Conservation (phyloP, 495 filamentous ascomycete species). For the Parathielavia appendiculata region DNA sequence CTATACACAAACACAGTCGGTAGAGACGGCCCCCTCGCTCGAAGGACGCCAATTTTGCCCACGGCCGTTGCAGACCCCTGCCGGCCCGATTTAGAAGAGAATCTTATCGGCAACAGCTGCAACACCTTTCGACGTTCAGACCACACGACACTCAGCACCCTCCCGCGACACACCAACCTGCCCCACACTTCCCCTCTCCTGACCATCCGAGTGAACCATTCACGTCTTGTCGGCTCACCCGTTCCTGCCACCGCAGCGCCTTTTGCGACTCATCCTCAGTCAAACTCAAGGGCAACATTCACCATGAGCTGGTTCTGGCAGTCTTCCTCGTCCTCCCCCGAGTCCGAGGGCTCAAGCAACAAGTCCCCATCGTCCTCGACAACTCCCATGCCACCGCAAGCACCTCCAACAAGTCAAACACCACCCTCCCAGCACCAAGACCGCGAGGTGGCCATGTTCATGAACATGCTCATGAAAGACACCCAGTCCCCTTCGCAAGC, state of each 20-base stretch:
- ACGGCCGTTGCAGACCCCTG: neutral
- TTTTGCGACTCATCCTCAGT: constrained; percentile 5
- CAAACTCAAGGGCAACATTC: neutral
- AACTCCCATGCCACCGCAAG: neutral
- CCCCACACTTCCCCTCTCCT: constrained; percentile 14
- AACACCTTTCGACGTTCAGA: neutral
- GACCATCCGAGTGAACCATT: neutral
- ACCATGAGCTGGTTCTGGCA: constrained; percentile 53
- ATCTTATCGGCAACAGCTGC: neutral
- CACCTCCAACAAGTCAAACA: constrained; percentile 13
- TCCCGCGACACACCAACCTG: neutral
- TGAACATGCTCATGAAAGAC: constrained; percentile 36
- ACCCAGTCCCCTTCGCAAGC: constrained; percentile 11
- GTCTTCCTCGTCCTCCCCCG: constrained; percentile 19
- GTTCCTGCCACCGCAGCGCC: neutral
- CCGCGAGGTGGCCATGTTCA: constrained; percentile 41
- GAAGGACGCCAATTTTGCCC: neutral
- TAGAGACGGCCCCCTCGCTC: neutral
- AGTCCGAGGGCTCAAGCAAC: constrained; percentile 15
- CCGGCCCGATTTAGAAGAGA: neutral
- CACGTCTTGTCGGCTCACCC: neutral
- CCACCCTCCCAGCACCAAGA: constrained; percentile 22
- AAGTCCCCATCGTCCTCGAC: constrained; percentile 19
- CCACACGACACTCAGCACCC: neutral
- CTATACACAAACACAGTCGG: neutral